These are phyloP conservation scores for Exophiala xenobiotica DNA, from an alignment of 2,329 filamentous ascomycete genomes.

Conservation along the genomic window DNA sequence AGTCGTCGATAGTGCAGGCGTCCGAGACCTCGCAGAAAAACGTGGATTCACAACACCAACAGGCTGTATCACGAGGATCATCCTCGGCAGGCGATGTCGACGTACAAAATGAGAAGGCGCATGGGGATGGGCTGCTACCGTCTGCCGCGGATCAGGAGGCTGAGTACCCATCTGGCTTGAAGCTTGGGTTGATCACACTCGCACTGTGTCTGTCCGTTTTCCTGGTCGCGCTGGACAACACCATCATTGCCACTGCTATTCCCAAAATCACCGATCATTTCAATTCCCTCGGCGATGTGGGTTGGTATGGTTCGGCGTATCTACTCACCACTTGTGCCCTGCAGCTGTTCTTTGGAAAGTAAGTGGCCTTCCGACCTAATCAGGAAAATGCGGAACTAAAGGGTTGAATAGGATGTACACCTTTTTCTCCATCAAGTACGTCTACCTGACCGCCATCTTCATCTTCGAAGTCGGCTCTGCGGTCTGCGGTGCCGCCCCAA, in stretches of 20 bases:
- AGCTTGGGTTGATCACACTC: constrained; percentile 38
- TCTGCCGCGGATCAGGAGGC: constrained; percentile 36
- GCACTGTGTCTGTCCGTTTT: constrained; percentile 41
- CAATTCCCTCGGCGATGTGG: constrained; percentile 30
- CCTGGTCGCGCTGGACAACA: constrained; percentile 39
- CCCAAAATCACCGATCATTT: constrained; percentile 32
- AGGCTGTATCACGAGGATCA: neutral
- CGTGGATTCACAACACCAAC: neutral
- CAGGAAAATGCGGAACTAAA: neutral
- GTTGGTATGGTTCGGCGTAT: constrained; percentile 32
- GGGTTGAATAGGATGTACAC: constrained; percentile 44
- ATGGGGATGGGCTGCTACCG: neutral
- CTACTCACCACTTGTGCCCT: constrained; percentile 31
- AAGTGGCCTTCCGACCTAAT: constrained; percentile 1
- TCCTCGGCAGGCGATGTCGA: constrained; percentile 6
- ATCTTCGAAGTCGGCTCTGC: constrained; percentile 49
- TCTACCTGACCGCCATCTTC: constrained; percentile 40
- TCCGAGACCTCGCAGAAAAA: constrained; percentile 1
- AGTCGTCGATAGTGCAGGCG: constrained; percentile 5
- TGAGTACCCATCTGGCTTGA: constrained; percentile 37
- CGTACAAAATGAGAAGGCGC: constrained; percentile 16
- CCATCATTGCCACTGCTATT: constrained; percentile 37
- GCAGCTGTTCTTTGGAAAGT: constrained; percentile 32
- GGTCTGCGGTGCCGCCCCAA: constrained; percentile 40
- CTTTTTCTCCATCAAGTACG: constrained; percentile 46